Conservation (phyloP, 495 filamentous ascomycete genomes). For the Chaetomium fimeti region DNA sequence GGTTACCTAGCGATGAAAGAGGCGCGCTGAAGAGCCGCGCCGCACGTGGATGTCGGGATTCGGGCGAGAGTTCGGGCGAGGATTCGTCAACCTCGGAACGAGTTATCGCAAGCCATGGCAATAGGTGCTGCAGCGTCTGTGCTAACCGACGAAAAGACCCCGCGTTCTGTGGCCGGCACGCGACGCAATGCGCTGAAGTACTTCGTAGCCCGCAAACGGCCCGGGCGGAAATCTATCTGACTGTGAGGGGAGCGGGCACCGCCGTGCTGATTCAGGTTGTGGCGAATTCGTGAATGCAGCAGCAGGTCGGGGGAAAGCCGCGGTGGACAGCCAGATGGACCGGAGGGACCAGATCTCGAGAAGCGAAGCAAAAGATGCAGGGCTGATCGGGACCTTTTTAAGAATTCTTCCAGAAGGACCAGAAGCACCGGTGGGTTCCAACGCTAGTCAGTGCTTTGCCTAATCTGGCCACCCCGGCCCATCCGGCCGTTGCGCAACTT, state of each 20-base stretch:
- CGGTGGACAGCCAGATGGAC: background rate
- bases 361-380: conserved; percentile 10
- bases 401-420: conserved; percentile 19
- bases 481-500: conserved; percentile 14
- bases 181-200: conserved; percentile 10
- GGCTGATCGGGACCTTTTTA: conserved; percentile 16
- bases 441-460: conserved; percentile 7
- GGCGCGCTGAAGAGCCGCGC: too few species aligned
- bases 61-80: conserved; percentile 10
- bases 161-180: conserved; percentile 3
- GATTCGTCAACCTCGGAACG: conserved; percentile 23
- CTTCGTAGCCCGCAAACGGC: background rate
- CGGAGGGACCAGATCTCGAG: conserved; percentile 3
- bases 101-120: conserved; percentile 27
- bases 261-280: background rate
- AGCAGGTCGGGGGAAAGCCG: background rate
- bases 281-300: background rate
- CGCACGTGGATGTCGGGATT: background rate
- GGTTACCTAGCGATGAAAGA: background rate
- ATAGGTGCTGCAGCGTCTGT: background rate
- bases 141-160: background rate
- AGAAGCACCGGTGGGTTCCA: conserved; percentile 11
- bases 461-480: conserved; percentile 13
- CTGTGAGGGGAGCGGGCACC: background rate
- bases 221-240: background rate